These are phyloP conservation scores for Aspergillus brasiliensis DNA, from an alignment of 2,329 filamentous ascomycete genomes.

Conservation along the genomic window DNA sequence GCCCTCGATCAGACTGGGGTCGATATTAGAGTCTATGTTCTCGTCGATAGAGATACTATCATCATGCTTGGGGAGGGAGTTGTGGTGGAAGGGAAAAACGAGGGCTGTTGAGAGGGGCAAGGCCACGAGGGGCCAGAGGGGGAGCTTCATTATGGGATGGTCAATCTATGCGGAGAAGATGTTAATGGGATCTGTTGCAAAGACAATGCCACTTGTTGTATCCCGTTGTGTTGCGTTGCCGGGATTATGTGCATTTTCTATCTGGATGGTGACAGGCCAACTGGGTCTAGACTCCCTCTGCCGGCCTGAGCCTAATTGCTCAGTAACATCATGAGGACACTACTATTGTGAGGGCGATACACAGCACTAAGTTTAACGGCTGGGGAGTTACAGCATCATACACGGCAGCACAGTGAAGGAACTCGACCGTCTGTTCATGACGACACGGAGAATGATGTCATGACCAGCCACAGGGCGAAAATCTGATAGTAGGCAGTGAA, in stretches of 20 bases:
- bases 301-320: no score
- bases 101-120: conserved; percentile 51
- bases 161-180: background rate
- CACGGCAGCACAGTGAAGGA: no score
- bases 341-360: no score
- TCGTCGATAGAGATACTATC: background rate
- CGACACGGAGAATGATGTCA: no score
- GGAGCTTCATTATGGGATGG: conserved; percentile 17
- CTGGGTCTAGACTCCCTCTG: no score
- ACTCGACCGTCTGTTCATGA: no score
- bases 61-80: conserved; percentile 24
- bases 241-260: background rate
- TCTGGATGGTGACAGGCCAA: background rate
- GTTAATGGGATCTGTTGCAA: no score
- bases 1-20: conserved; percentile 1
- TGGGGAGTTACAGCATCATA: no score
- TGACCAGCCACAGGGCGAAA: no score
- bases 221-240: background rate
- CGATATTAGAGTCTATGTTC: conserved; percentile 9
- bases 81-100: conserved; percentile 50
- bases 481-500: no score
- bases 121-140: conserved; percentile 37
- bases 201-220: background rate
- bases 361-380: no score
- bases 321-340: no score